A percentile compares a stretch with the other conserved stretches of the same genome.
Evolutionary conservation across 2,329 filamentous ascomycete species (phyloP).

Genomic region (Cordyceps cateniannulata): DNA sequence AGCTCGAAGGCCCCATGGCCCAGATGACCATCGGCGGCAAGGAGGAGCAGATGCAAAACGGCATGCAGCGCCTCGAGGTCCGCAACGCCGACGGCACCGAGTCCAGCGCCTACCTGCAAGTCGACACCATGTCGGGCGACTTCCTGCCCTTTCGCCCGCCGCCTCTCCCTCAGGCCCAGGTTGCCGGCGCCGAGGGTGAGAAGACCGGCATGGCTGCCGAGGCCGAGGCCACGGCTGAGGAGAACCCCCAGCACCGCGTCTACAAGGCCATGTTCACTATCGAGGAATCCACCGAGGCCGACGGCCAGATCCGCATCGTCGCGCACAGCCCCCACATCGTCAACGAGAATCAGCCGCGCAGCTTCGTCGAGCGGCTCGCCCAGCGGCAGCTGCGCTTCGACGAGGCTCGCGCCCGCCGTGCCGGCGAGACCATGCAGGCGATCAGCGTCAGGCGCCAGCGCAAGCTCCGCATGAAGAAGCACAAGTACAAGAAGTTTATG

Average conservation of each 20-base stretch:
- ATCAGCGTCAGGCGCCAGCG: slow-evolving; percentile 90
- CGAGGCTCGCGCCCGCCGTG: slow-evolving; percentile 41
- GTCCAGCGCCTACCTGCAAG: slow-evolving; percentile 56
- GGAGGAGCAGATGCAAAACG: slow-evolving; percentile 37
- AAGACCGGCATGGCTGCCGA: slow-evolving; percentile 26
- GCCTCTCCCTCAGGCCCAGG: slow-evolving; percentile 63
- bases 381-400: slow-evolving; percentile 56
- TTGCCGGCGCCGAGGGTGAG: slow-evolving; percentile 24
- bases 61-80: slow-evolving; percentile 44
- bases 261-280: slow-evolving; percentile 62
- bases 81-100: slow-evolving; percentile 51
- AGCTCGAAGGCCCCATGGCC: slow-evolving; percentile 52
- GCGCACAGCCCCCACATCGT: slow-evolving; percentile 55
- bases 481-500: slow-evolving; percentile 99
- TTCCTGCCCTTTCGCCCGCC: slow-evolving; percentile 80
- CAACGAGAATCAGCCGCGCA: slow-evolving; percentile 40
- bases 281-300: slow-evolving; percentile 55
- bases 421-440: slow-evolving; percentile 52
- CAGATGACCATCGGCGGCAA: slow-evolving; percentile 40
- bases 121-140: slow-evolving; percentile 61
- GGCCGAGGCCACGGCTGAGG: slow-evolving; percentile 32
- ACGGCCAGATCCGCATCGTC: slow-evolving; percentile 54
- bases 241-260: slow-evolving; percentile 42
- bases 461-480: slow-evolving; percentile 99
- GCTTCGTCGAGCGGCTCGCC: slow-evolving; percentile 66